Conservation (phyloP, 495 filamentous ascomycete species). For the Pyronema omphalodes region DNA sequence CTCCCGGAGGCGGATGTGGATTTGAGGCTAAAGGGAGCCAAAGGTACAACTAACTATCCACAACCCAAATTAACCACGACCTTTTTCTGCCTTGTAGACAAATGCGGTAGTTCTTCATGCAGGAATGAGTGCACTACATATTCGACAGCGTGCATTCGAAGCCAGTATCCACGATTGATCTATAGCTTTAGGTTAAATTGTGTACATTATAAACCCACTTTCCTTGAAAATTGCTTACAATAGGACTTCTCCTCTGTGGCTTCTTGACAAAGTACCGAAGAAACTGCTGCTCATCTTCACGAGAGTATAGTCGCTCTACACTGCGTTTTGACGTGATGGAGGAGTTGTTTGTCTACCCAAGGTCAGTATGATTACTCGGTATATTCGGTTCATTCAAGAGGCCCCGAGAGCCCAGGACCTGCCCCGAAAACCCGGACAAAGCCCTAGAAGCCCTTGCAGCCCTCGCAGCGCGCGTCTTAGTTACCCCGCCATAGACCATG, state of each 20-base stretch:
- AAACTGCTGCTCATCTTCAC: constrained; percentile 49
- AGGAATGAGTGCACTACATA: constrained; percentile 54
- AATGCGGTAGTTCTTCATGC: constrained; percentile 29
- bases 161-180: constrained; percentile 76
- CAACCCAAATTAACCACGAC: constrained; percentile 75
- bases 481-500: background rate
- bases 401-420: no score
- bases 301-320: constrained; percentile 65
- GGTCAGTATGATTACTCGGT: no score
- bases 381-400: no score
- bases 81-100: constrained; percentile 34
- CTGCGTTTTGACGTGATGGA: constrained; percentile 81
- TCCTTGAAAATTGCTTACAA: constrained; percentile 21
- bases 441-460: background rate
- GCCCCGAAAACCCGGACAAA: no score
- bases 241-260: constrained; percentile 55
- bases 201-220: background rate
- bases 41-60: constrained; percentile 50
- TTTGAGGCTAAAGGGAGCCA: background rate
- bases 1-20: background rate
- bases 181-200: background rate
- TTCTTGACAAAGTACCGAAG: constrained; percentile 77
- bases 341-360: constrained; percentile 60
- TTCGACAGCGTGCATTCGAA: constrained; percentile 67
- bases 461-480: constrained; percentile 5